Evolutionary conservation across 2,329 filamentous ascomycete species (phyloP).

Genomic region (Trichoderma atrobrunneum): DNA sequence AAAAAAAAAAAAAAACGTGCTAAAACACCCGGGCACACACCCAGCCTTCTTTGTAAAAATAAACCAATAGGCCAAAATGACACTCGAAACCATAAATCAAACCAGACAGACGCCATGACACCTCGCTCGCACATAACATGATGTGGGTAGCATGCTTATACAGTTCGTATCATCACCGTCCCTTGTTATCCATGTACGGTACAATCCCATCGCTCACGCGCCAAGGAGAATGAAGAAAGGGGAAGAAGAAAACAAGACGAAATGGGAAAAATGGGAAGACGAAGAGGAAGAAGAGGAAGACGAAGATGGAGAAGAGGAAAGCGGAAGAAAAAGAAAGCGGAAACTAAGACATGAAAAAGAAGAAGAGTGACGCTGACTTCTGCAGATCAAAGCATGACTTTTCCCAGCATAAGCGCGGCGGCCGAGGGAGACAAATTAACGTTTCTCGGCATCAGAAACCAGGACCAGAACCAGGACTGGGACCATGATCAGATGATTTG

Average conservation of each 20-base stretch:
- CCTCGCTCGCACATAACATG: not conserved
- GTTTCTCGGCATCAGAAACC: not conserved
- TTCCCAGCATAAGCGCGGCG: not conserved
- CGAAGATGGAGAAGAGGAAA: not conserved
- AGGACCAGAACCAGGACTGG: not conserved
- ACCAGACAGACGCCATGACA: slow-evolving; percentile 2
- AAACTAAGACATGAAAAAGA: not conserved
- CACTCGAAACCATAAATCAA: not conserved
- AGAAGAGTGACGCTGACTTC: not conserved
- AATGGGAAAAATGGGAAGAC: too few species aligned
- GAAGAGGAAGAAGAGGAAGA: not conserved
- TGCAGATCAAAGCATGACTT: not conserved
- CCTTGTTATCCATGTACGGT: not conserved
- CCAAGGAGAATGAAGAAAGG: not conserved
- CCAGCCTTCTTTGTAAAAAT: not conserved
- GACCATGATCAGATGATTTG: not conserved
- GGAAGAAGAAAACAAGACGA: not conserved
- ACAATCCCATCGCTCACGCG: not conserved
- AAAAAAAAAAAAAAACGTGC: not conserved
- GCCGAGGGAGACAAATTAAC: not conserved
- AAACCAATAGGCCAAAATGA: not conserved
- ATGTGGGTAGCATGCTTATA: not conserved
- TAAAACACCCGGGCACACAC: not conserved
- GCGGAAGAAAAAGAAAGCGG: not conserved
- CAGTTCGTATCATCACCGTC: not conserved